These are phyloP conservation scores for Pedinophyceae sp. DNA, from an alignment of 139 green algal genomes.

Conservation along the genomic window DNA sequence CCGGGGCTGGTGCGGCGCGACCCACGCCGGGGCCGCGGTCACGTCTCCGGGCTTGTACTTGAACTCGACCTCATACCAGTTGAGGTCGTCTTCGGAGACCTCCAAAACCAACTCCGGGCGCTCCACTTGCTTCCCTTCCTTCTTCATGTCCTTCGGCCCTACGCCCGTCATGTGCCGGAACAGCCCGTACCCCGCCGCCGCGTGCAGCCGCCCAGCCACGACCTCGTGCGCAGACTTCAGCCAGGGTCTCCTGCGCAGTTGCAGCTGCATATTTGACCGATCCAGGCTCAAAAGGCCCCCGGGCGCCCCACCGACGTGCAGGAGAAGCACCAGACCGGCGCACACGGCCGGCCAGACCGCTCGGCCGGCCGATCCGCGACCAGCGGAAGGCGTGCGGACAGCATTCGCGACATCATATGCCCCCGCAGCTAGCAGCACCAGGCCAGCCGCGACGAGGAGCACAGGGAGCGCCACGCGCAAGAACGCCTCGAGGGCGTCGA, in stretches of 20 bases:
- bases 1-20: constrained; percentile 18
- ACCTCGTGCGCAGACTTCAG: neutral
- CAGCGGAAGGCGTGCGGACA: too few species aligned
- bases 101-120: constrained; percentile 18
- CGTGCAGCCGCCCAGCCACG: neutral
- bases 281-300: too few species aligned
- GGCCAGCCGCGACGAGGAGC: neutral
- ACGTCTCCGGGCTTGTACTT: constrained; percentile 14
- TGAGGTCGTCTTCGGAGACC: constrained; percentile 1
- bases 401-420: too few species aligned
- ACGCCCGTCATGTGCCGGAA: constrained; percentile 21
- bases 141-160: constrained; percentile 4
- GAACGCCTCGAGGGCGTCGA: neutral
- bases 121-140: constrained; percentile 1
- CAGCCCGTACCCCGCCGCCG: constrained; percentile 19
- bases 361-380: too few species aligned
- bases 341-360: too few species aligned
- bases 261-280: too few species aligned
- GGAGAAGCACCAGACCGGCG: too few species aligned
- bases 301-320: too few species aligned
- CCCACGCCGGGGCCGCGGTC: constrained; percentile 1
- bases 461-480: too few species aligned
- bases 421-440: too few species aligned
- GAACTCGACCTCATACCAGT: constrained; percentile 11
- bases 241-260: neutral